A percentile compares a stretch with the other conserved stretches of the same genome.
phyloP scores from a whole-genome alignment of 2,329 filamentous ascomycete species.

The Aspergillus ruber region DNA sequence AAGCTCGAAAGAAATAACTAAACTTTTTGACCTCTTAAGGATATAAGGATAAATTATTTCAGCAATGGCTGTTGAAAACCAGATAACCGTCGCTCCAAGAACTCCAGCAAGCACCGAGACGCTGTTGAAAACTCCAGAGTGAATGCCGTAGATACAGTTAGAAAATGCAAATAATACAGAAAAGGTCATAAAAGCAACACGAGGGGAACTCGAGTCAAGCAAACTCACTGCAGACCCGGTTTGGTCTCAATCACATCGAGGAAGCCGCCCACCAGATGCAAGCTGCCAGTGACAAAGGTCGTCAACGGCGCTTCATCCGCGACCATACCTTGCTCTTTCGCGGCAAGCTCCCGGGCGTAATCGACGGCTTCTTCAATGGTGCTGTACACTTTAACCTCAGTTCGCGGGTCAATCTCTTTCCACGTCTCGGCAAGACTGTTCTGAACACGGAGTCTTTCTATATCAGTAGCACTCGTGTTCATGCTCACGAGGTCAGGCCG shows the following conservation, averaged over 20 bases:
- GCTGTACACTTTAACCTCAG: conserved; percentile 51
- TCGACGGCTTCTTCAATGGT: conserved; percentile 67
- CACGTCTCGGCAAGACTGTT: conserved; percentile 58
- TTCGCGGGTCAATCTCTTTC: conserved; percentile 47
- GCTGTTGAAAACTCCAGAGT: too few species aligned
- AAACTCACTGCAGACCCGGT: conserved; percentile 6
- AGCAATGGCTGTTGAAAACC: too few species aligned
- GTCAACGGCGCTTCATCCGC: conserved; percentile 45
- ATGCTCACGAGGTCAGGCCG: conserved; percentile 58
- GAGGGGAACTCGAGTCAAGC: neutral
- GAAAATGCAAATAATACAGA: too few species aligned
- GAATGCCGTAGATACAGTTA: too few species aligned
- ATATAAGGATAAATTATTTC: too few species aligned
- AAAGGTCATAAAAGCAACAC: too few species aligned
- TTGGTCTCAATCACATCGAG: conserved; percentile 62
- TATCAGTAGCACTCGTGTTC: conserved; percentile 54
- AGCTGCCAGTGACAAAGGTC: conserved; percentile 72
- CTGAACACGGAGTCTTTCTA: conserved; percentile 60
- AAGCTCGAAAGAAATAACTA: too few species aligned
- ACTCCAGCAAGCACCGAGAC: too few species aligned
- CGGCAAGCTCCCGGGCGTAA: conserved; percentile 45
- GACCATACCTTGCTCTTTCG: conserved; percentile 21
- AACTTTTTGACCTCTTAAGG: too few species aligned
- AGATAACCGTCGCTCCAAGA: too few species aligned
- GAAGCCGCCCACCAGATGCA: conserved; percentile 76